phyloP scores from a whole-genome alignment of 306 rosid genomes.

The Senna tora region DNA sequence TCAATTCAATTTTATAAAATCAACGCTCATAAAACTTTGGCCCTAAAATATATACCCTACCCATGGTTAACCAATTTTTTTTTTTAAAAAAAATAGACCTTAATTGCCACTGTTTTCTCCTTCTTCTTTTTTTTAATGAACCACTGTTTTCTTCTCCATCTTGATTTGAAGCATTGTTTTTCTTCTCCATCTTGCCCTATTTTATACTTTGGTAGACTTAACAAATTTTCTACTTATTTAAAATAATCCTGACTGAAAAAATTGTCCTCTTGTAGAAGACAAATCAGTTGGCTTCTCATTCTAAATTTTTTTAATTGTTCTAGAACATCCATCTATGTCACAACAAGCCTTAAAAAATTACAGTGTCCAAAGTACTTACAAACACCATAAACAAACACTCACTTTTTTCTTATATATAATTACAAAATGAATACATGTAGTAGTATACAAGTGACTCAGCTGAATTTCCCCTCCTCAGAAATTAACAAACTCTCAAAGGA shows the following conservation, averaged over 20 bases:
- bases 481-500: conserved; percentile 20
- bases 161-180: too few relatives aligned
- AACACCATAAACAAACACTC: conserved; percentile 5
- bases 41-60: too few relatives aligned
- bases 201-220: background rate
- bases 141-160: too few relatives aligned
- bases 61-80: too few relatives aligned
- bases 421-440: conserved; percentile 25
- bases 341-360: background rate
- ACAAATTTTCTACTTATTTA: background rate
- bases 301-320: background rate
- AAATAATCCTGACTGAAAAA: background rate
- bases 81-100: too few relatives aligned
- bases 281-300: background rate
- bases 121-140: too few relatives aligned
- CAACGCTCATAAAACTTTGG: too few relatives aligned
- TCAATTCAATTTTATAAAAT: too few relatives aligned
- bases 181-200: too few relatives aligned
- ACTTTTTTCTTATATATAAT: conserved; percentile 15
- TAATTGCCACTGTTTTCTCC: too few relatives aligned
- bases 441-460: conserved; percentile 21
- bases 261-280: too few relatives aligned
- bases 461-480: conserved; percentile 1
- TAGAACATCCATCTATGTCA: background rate
- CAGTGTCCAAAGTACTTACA: background rate